Evolutionary conservation across 192 early-diverging fungal species (phyloP).

Genomic region (Rhizophagus prolifer): DNA sequence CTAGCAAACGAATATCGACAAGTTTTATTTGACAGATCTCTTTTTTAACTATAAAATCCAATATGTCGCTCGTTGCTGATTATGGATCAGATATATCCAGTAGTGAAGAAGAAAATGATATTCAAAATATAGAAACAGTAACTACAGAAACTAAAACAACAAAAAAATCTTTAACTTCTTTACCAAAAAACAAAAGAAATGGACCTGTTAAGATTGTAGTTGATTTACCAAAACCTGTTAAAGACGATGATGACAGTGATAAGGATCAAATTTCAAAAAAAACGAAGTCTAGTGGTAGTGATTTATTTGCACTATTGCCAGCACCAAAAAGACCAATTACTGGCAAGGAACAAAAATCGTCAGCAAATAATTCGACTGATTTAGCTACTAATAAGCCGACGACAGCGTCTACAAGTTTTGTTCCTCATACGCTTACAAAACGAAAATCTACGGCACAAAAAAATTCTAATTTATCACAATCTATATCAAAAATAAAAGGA

Average conservation of each 20-base stretch:
- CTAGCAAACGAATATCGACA: too few relatives aligned
- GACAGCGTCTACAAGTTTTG: neutral
- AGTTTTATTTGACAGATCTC: too few relatives aligned
- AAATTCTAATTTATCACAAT: neutral
- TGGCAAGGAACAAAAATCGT: neutral
- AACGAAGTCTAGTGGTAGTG: neutral
- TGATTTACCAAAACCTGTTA: constrained; percentile 3
- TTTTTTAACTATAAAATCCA: neutral
- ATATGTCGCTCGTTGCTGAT: constrained; percentile 31
- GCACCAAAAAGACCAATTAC: constrained; percentile 7
- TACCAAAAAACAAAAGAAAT: constrained; percentile 12
- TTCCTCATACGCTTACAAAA: constrained; percentile 12
- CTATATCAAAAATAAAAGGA: neutral
- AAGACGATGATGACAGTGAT: neutral
- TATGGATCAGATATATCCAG: constrained; percentile 9
- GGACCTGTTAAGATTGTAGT: constrained; percentile 28
- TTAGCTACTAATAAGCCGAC: neutral
- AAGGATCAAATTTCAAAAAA: constrained; percentile 8
- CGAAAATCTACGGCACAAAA: neutral
- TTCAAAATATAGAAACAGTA: neutral
- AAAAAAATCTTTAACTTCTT: neutral
- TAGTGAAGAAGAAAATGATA: neutral
- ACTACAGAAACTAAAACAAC: neutral
- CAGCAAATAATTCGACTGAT: neutral
- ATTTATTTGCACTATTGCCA: constrained; percentile 18